Conservation (phyloP, 2,329 filamentous ascomycete genomes). For the Cladosporium sp. region DNA sequence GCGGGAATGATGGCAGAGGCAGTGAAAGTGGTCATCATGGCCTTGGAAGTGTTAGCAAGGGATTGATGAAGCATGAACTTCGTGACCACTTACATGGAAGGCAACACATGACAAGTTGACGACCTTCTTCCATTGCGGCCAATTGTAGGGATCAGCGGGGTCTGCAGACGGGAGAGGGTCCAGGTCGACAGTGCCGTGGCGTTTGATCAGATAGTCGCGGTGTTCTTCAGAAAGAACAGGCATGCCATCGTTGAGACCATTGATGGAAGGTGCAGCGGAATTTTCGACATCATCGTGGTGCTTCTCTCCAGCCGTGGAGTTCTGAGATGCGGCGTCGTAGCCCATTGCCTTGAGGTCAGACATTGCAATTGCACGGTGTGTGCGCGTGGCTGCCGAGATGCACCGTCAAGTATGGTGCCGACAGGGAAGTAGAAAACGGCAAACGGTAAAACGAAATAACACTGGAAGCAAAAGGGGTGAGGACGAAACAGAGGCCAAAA, state of each 20-base stretch:
- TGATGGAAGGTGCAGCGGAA: not conserved
- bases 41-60: constrained; percentile 19
- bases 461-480: not conserved
- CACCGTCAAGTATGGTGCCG: not conserved
- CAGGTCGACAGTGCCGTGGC: constrained; percentile 52
- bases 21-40: constrained; percentile 55
- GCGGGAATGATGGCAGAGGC: constrained; percentile 53
- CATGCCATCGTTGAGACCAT: constrained; percentile 16
- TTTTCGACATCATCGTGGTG: not conserved
- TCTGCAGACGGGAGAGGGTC: constrained; percentile 50
- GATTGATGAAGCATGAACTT: not conserved
- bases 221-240: constrained; percentile 41
- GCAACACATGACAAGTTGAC: constrained; percentile 50
- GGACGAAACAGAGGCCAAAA: constrained; percentile 1
- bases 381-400: not conserved
- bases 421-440: not conserved
- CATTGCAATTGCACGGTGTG: not conserved
- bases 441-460: not conserved
- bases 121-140: constrained; percentile 51
- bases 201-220: constrained; percentile 47
- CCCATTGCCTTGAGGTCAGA: not conserved
- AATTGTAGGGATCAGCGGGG: constrained; percentile 54
- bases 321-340: constrained; percentile 10
- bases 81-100: constrained; percentile 32
- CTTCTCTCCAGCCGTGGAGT: constrained; percentile 1